Evolutionary conservation across 129 eudicot genomes (phyloP), one percentile per base, ranked within the genome.

Genomic region (Flaveria trinervia): DNA sequence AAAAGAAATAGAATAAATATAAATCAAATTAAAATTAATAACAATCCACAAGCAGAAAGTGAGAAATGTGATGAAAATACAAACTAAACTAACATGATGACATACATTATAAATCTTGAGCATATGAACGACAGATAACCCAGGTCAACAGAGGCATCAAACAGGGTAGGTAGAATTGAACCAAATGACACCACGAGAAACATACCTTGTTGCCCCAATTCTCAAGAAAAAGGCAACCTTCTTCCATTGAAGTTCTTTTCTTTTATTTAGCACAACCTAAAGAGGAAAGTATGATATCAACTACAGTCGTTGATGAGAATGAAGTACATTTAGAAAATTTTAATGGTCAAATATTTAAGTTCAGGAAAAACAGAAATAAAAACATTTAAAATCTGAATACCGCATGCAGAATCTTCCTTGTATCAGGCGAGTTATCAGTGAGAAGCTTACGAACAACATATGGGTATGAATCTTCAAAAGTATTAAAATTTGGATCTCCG

Each of bases 381-480:
- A 67, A 54, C 9, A 18, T 3, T 77, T 28, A 55, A 79, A 66
- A 52, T 64, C 7, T 41, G 23, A 49, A 39, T 88, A 92, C 98
- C 87, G 96, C 85, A 77, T 90, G 92, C n/a, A 92, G 86, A 85
- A 92, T 92, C 82, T 81, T 88, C 87, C 95, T 90, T 69, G 89
- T 81, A 30, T 87, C 86, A 71, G 80, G 84, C 68, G 98, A 88
- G 80, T 92, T 88, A 79, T 92, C 98, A 23, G 89, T 85, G 57
- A 92, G 95, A 79, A 92, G 95, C 74, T 92, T 92, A 52, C 88
- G 96, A 80, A 92, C 90, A 72, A 92, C 98, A 83, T 86, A 90
- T 0, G 96, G 98, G 64, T 88, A 90, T 77, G 96, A 92, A 86
- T 91, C 92, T 85, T 92, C 97, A 85, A 95, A 95, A 46, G 97